These are phyloP conservation scores for Myochromella boudieri DNA, from an alignment of 768 basidiomycete genomes.

Conservation along the genomic window DNA sequence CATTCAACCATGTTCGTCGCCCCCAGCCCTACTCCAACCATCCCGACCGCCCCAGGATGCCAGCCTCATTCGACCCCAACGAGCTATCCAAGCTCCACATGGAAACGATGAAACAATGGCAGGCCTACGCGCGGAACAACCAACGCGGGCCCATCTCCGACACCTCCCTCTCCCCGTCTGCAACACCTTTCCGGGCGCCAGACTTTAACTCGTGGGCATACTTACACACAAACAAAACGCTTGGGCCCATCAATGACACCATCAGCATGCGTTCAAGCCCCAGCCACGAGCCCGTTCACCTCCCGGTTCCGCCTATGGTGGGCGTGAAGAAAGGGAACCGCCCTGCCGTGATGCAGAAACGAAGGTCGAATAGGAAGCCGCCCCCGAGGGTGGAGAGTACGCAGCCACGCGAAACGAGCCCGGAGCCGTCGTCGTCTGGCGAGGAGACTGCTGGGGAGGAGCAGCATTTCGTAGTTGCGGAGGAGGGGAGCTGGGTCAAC, in stretches of 20 bases:
- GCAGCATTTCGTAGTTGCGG: slow-evolving; percentile 36
- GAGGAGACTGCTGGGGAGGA: slow-evolving; percentile 84
- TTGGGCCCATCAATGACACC: slow-evolving; percentile 42
- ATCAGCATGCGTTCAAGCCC: slow-evolving; percentile 73
- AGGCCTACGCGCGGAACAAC: slow-evolving; percentile 73
- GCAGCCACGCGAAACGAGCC: slow-evolving; percentile 79
- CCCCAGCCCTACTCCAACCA: slow-evolving; percentile 38
- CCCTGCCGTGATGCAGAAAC: slow-evolving; percentile 21
- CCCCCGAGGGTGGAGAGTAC: slow-evolving; percentile 83
- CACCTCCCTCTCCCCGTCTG: slow-evolving; percentile 74
- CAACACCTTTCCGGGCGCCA: slow-evolving; percentile 68
- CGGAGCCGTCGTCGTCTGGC: slow-evolving; percentile 71
- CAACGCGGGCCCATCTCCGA: slow-evolving; percentile 58
- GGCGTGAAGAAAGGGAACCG: slow-evolving; percentile 38
- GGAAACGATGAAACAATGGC: slow-evolving; percentile 75
- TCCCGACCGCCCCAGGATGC: slow-evolving; percentile 27
- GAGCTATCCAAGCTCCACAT: slow-evolving; percentile 57
- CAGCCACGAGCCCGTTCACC: slow-evolving; percentile 60
- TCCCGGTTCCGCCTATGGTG: slow-evolving; percentile 52
- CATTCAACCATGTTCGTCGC: slow-evolving; percentile 71
- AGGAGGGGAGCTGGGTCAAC: slow-evolving; percentile 38
- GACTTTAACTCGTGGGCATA: slow-evolving; percentile 76
- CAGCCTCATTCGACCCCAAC: slow-evolving; percentile 39
- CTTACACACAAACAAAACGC: slow-evolving; percentile 53
- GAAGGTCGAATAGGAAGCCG: slow-evolving; percentile 45